phyloP scores from a whole-genome alignment of 2,329 filamentous ascomycete genomes.

The Coniella vitis region DNA sequence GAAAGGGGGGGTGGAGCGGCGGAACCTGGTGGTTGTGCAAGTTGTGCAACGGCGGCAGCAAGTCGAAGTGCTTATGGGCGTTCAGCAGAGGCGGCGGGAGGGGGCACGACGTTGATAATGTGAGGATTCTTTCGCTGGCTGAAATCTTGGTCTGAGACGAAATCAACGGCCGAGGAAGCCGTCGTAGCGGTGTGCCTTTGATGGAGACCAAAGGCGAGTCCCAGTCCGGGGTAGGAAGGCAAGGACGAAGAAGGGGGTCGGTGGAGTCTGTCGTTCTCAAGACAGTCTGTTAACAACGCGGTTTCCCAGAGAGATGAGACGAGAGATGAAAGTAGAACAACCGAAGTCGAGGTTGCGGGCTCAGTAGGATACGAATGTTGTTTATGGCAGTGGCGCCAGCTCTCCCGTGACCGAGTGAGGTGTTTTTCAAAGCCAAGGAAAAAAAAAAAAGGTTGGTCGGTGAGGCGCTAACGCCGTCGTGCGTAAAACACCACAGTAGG shows the following conservation, averaged over 20 bases:
- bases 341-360: too few relatives aligned
- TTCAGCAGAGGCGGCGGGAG: conserved; percentile 43
- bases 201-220: conserved; percentile 57
- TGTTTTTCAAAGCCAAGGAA: not conserved
- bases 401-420: not conserved
- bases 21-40: conserved; percentile 38
- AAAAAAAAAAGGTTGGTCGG: too few relatives aligned
- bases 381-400: too few relatives aligned
- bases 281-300: conserved; percentile 2
- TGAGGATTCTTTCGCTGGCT: conserved; percentile 56
- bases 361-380: too few relatives aligned
- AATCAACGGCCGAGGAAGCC: conserved; percentile 56
- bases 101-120: conserved; percentile 60
- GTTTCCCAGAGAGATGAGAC: not conserved
- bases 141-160: conserved; percentile 65
- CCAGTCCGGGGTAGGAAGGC: not conserved
- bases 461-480: too few relatives aligned
- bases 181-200: conserved; percentile 58
- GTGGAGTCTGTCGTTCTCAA: not conserved
- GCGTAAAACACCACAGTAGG: too few relatives aligned
- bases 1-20: conserved; percentile 55
- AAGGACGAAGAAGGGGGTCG: not conserved
- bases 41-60: conserved; percentile 44
- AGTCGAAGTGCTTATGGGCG: conserved; percentile 40
- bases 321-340: not conserved